phyloP scores from a whole-genome alignment of 176 grass and related monocot genomes.

The Avena sativa region DNA sequence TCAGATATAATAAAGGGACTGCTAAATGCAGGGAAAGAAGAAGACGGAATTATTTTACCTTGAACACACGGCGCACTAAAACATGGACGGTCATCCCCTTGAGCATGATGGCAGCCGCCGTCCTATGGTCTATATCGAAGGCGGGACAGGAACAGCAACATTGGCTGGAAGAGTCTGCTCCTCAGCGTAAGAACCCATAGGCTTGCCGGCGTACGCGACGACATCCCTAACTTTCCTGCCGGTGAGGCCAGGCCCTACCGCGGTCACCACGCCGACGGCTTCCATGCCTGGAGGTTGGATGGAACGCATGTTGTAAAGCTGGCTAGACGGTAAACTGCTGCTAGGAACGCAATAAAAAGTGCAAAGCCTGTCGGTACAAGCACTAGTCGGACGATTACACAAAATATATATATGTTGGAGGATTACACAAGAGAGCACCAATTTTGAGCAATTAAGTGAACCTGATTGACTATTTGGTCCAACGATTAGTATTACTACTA shows the following conservation, averaged over 20 bases:
- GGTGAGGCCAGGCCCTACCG: conserved; percentile 78
- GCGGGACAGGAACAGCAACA: conserved; percentile 62
- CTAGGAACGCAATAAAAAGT: too few relatives aligned
- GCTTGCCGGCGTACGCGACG: conserved; percentile 79
- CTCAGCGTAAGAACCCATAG: conserved; percentile 86
- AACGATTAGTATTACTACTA: too few relatives aligned
- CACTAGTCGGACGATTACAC: too few relatives aligned
- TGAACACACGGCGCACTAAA: conserved; percentile 66
- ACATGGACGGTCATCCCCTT: conserved; percentile 91
- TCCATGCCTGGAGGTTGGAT: conserved; percentile 55
- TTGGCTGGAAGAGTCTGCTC: conserved; percentile 84
- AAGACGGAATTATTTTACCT: conserved; percentile 39
- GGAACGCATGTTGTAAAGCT: background rate
- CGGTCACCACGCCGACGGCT: conserved; percentile 87
- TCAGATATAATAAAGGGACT: background rate
- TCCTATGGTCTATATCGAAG: conserved; percentile 65
- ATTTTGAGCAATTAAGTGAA: background rate
- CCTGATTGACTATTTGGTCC: too few relatives aligned
- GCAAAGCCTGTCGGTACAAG: too few relatives aligned
- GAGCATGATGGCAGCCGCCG: conserved; percentile 73
- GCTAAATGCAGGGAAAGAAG: background rate
- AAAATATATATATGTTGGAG: too few relatives aligned
- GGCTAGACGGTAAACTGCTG: background rate
- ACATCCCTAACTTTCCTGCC: conserved; percentile 80
- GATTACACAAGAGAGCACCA: background rate